Percentiles rank a stretch among this genome's conserved stretches.
These are phyloP conservation scores for Magnusiomyces fungicola DNA, from an alignment of 1,139 yeast genomes.

Conservation along the genomic window DNA sequence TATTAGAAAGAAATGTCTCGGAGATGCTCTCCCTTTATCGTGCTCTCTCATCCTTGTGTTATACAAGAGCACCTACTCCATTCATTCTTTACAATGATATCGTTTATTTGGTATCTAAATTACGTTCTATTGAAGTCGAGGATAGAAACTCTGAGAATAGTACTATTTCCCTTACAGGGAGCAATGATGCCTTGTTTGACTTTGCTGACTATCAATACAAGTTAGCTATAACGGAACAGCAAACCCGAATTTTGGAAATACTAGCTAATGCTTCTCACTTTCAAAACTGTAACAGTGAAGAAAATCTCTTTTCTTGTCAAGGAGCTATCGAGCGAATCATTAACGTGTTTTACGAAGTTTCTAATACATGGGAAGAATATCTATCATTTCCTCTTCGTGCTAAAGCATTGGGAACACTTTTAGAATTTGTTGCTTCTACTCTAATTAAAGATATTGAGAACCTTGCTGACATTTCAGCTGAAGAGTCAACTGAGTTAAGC, in stretches of 20 bases:
- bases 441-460: constrained; percentile 24
- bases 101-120: constrained; percentile 6
- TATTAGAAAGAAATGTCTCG: constrained; percentile 13
- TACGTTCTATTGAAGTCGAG: not conserved
- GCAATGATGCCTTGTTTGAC: constrained; percentile 3
- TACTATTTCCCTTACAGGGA: constrained; percentile 3
- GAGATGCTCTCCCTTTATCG: constrained; percentile 26
- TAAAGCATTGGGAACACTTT: constrained; percentile 25
- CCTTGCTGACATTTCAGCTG: constrained; percentile 30
- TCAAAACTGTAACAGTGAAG: constrained; percentile 20
- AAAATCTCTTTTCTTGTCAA: constrained; percentile 21
- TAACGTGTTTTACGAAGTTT: constrained; percentile 17
- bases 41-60: constrained; percentile 23
- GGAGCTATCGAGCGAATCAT: constrained; percentile 21
- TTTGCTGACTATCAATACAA: constrained; percentile 8
- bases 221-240: constrained; percentile 15
- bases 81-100: constrained; percentile 24
- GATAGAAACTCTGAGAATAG: not conserved
- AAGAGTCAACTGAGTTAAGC: constrained; percentile 28
- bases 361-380: constrained; percentile 20
- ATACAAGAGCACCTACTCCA: constrained; percentile 17
- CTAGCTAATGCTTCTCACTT: constrained; percentile 21
- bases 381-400: constrained; percentile 23
- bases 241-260: constrained; percentile 9
- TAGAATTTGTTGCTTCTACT: constrained; percentile 26